Evolutionary conservation across 176 grass and related monocot species (phyloP).

Genomic region (Saccharum officinarum): DNA sequence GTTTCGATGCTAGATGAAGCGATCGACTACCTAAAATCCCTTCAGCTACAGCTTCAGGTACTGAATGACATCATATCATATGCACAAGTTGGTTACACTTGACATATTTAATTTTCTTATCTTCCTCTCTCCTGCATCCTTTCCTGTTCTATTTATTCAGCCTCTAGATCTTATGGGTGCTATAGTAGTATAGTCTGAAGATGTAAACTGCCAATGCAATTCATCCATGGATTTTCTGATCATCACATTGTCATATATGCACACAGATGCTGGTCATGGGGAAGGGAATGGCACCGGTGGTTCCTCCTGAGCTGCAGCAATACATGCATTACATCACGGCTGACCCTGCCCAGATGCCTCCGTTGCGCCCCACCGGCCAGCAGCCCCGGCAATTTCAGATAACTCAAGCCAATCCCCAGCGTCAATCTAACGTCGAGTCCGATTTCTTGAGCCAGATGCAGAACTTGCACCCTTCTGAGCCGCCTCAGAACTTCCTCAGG

Average conservation of each 20-base stretch:
- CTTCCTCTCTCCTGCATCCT: neutral
- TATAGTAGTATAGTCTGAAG: neutral
- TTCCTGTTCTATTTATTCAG: neutral
- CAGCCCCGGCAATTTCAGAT: constrained; percentile 53
- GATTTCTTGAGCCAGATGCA: constrained; percentile 67
- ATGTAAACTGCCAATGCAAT: neutral
- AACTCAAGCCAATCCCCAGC: constrained; percentile 29
- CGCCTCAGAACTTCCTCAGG: constrained; percentile 53
- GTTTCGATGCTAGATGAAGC: constrained; percentile 82
- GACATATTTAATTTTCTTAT: neutral
- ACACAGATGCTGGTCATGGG: constrained; percentile 74
- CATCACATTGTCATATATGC: neutral
- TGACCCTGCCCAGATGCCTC: constrained; percentile 35
- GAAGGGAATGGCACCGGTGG: constrained; percentile 68
- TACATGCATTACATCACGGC: constrained; percentile 61
- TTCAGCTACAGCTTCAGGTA: constrained; percentile 83
- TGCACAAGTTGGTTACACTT: neutral
- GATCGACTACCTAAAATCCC: constrained; percentile 77
- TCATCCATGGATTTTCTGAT: neutral
- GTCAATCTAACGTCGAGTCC: constrained; percentile 46
- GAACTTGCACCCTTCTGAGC: constrained; percentile 44
- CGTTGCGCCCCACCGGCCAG: constrained; percentile 32
- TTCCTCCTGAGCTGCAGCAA: constrained; percentile 67
- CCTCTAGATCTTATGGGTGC: neutral
- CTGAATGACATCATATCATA: constrained; percentile 25